These are phyloP conservation scores for Aeschynomene evenia DNA, from an alignment of 306 rosid genomes.

Conservation along the genomic window DNA sequence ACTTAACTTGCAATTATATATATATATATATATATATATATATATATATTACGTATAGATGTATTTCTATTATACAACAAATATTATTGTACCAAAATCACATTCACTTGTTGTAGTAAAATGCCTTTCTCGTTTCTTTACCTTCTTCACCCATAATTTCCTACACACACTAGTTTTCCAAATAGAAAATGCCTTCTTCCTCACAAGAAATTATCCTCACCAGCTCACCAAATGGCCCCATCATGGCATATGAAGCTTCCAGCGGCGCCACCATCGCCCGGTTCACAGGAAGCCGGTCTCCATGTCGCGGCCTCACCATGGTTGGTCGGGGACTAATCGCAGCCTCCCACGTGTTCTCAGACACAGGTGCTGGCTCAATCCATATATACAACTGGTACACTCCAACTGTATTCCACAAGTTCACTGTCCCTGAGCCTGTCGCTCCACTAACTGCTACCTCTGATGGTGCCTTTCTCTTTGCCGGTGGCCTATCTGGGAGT, in stretches of 20 bases:
- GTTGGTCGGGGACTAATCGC: slow-evolving; percentile 44
- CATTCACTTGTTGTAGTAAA: background rate
- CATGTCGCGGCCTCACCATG: slow-evolving; percentile 45
- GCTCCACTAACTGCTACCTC: slow-evolving; percentile 56
- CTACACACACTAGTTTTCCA: background rate
- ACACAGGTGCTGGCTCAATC: slow-evolving; percentile 57
- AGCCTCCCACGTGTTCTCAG: slow-evolving; percentile 54
- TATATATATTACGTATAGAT: too few relatives aligned
- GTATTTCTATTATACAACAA: too few relatives aligned
- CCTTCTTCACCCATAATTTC: background rate
- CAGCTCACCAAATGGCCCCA: slow-evolving; percentile 60
- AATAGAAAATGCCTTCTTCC: slow-evolving; percentile 42
- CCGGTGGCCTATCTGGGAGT: slow-evolving; percentile 68
- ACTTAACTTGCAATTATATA: too few relatives aligned
- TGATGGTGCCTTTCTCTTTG: slow-evolving; percentile 54
- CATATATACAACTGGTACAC: slow-evolving; percentile 66
- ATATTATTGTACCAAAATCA: too few relatives aligned
- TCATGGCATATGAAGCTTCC: slow-evolving; percentile 50
- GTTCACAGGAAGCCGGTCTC: slow-evolving; percentile 51
- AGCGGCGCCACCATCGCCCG: slow-evolving; percentile 35
- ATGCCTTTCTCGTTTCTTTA: slow-evolving; percentile 28
- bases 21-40: too few relatives aligned
- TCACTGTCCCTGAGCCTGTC: slow-evolving; percentile 58
- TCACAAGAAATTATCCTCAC: slow-evolving; percentile 57
- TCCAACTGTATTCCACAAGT: slow-evolving; percentile 40